Conservation (phyloP, 1,284 basidiomycete genomes). For the Ganoderma sinense region DNA sequence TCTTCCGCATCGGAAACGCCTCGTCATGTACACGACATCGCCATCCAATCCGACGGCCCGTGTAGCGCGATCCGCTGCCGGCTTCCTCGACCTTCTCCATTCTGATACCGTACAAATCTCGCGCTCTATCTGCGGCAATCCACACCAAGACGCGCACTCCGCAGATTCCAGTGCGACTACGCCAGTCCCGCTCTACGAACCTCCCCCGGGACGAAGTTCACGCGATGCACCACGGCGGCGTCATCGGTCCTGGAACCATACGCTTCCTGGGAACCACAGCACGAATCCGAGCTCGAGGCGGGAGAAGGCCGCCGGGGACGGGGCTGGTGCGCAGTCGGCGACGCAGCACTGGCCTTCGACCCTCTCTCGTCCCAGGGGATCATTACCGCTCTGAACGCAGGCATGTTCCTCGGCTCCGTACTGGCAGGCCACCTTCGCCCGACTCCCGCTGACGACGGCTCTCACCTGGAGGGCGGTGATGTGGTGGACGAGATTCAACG, state of each 20-base stretch:
- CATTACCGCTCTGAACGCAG: slow-evolving; percentile 43
- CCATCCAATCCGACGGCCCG: slow-evolving; percentile 38
- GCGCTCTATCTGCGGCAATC: not conserved
- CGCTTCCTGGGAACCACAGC: slow-evolving; percentile 18
- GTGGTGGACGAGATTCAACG: slow-evolving; percentile 1
- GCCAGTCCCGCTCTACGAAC: slow-evolving; percentile 12
- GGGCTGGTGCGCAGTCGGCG: slow-evolving; percentile 44
- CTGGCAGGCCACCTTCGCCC: slow-evolving; percentile 13
- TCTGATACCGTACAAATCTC: slow-evolving; percentile 23
- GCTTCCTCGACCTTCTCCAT: slow-evolving; percentile 40
- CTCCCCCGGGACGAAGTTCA: slow-evolving; percentile 22
- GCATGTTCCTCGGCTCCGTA: slow-evolving; percentile 34
- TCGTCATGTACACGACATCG: slow-evolving; percentile 44
- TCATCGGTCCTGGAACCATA: slow-evolving; percentile 37
- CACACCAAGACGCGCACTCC: not conserved
- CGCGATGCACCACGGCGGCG: slow-evolving; percentile 39
- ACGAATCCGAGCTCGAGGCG: not conserved
- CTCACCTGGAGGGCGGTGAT: not conserved
- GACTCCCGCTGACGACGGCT: not conserved
- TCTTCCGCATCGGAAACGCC: slow-evolving; percentile 37
- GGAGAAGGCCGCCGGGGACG: not conserved
- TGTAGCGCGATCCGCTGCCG: slow-evolving; percentile 36
- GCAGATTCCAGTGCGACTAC: slow-evolving; percentile 20
- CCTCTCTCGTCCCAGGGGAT: slow-evolving; percentile 49
- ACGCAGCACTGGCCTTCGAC: slow-evolving; percentile 48